phyloP scores from a whole-genome alignment of 228 moss, liverwort and hornwort genomes.

The Sphagnum fallax region DNA sequence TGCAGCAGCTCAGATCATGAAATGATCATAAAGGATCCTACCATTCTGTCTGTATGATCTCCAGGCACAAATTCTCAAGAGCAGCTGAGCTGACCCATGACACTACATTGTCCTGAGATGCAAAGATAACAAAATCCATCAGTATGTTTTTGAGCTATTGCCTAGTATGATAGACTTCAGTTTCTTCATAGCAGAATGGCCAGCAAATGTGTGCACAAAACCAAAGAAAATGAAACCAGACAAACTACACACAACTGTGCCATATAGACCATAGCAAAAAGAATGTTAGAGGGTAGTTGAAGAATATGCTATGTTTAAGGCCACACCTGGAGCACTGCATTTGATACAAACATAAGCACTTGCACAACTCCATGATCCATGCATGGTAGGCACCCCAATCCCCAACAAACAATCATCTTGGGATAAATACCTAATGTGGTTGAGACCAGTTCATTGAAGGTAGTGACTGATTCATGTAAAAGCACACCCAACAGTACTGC shows the following conservation, averaged over 20 bases:
- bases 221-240: no score
- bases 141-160: no score
- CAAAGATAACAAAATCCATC: no score
- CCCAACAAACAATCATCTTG: constrained; percentile 74
- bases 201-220: no score
- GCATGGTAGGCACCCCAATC: constrained; percentile 82
- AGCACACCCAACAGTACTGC: constrained; percentile 61
- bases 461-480: constrained; percentile 31
- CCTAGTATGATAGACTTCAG: no score
- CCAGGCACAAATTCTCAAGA: constrained; percentile 70
- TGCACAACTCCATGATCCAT: constrained; percentile 51
- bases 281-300: no score
- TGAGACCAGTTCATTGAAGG: constrained; percentile 30
- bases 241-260: no score
- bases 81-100: constrained; percentile 75
- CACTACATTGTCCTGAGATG: constrained; percentile 75
- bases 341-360: constrained; percentile 41
- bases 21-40: constrained; percentile 6
- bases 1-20: no score
- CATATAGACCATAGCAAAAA: no score
- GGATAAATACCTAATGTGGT: constrained; percentile 38
- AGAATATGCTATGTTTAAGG: not conserved
- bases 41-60: constrained; percentile 82
- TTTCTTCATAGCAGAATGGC: no score
- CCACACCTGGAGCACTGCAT: constrained; percentile 67